Evolutionary conservation across 2,329 filamentous ascomycete species (phyloP), one percentile per base, ranked within the genome.

Genomic region (Penicillium digitatum): DNA sequence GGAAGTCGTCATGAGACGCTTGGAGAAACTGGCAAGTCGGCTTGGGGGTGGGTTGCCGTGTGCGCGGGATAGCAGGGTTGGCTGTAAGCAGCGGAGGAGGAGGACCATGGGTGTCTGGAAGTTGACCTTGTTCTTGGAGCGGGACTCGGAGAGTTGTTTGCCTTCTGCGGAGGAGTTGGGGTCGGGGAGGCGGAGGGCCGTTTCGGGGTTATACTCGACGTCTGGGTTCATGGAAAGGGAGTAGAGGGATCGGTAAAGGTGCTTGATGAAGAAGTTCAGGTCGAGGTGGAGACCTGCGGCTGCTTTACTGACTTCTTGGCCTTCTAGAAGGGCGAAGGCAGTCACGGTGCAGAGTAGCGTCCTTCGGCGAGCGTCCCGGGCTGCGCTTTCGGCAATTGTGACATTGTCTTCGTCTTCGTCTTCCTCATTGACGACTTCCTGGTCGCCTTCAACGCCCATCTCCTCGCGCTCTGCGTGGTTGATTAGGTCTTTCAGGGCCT

Each of bases 61-160:
- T 83, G 75, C 87, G 84, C 44, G 84, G 77, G 93, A 90, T 0
- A 95, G 80, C 20, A 99, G 84, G 31, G 92, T 84, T 2, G 88
- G 87, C 6, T 89, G 88, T 6, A 99, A 81, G 48, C 90, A 94
- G 60, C 92, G 88, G 58, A 97, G 82, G 50, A 99, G 84, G 26
- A 99, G 86, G 18, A 96, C 91, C 2, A 92, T 94, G 0, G 92
- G 96, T 0, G 94, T 99, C 68, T 95, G 89, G 52, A 96, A 86
- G 76, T 99, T 97, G 76, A 99, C 85, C 72, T 89, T 94, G 70
- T 85, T 86, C 66, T 78, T 79, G 27, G 76, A 65, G 37, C 78
- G 71, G 20, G 64, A 58, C 54, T 37, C 46, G 75, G 46, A 72
- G 67, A 51, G 76, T 65, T 56, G 72, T n/a, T 60, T 62, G 76